Evolutionary conservation across 2,329 filamentous ascomycete genomes (phyloP), one percentile per base, ranked within the genome.

Genomic region (Didymella segeticola): DNA sequence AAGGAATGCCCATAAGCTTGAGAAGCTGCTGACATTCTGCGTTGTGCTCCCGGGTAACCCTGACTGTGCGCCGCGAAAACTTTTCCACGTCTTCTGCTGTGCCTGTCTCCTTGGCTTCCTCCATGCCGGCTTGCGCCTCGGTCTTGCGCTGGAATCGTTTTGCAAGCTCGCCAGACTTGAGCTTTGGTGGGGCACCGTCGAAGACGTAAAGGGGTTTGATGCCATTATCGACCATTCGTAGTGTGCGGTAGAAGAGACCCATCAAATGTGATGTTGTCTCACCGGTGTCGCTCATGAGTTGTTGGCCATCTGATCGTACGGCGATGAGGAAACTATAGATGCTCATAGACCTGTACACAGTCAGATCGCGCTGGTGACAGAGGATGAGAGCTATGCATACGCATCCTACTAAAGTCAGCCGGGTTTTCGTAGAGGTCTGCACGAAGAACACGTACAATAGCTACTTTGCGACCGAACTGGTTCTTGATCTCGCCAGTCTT

Each of bases 131-230:
- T 43, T 86, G 89, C 8, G 95, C 95, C 75, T 97, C 93, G 46
- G 91, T 87, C 79, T 98, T 99, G 68, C 95, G 89, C 76, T 96
- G 91, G 74, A 96, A 96, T 58, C 95, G 92, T 78, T 96, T 96
- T 38, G 95, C 95, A 51, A 99, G 82, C 79, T 99, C 95, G 60
- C 95, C 95, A 0, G 92, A 96, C 79, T 99, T 99, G 73, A 99
- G 87, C 75, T 97, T 98, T 0, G 95, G 95, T 15, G 95, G 95
- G 9, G 93, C 92, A 53, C 95, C 95, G 67, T 99, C 95, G 74
- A 99, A 99, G 53, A 99, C 93, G 76, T 96, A 99, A 63, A 99
- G 85, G 1, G 95, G 95, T 75, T 99, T 99, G 80, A 99, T 98
- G 53, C 95, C 95, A 68, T 97, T 98, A 78, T 99, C 95, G 69